Percentiles rank a stretch among this genome's conserved stretches.
phyloP scores from a whole-genome alignment of 371 early-diverging fungal genomes.

The Blakeslea trispora region DNA sequence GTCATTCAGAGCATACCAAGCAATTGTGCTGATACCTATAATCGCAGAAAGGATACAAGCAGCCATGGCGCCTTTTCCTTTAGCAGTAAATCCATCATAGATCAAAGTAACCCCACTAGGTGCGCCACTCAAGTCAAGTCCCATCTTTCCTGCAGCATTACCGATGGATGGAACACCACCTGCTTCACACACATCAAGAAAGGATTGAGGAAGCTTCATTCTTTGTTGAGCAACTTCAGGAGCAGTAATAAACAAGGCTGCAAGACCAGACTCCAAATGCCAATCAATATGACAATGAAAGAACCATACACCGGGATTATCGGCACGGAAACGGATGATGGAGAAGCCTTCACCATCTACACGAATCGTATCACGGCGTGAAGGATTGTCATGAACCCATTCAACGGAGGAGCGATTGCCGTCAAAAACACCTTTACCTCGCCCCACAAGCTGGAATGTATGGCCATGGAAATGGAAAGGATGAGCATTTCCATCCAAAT shows the following conservation, averaged over 20 bases:
- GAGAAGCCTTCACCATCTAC: slow-evolving; percentile 56
- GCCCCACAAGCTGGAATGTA: slow-evolving; percentile 65
- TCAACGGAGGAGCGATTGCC: slow-evolving; percentile 4
- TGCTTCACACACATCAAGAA: slow-evolving; percentile 50
- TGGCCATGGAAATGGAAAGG: slow-evolving; percentile 79
- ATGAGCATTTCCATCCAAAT: slow-evolving; percentile 44
- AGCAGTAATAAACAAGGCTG: slow-evolving; percentile 61
- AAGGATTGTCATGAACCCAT: too few relatives aligned
- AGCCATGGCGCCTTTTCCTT: slow-evolving; percentile 71
- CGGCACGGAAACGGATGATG: slow-evolving; percentile 65
- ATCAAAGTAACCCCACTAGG: slow-evolving; percentile 54
- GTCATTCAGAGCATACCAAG: slow-evolving; percentile 64
- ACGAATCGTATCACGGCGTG: slow-evolving; percentile 64
- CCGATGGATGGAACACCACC: slow-evolving; percentile 48
- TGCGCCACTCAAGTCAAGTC: slow-evolving; percentile 50
- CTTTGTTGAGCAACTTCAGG: slow-evolving; percentile 43
- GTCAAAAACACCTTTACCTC: slow-evolving; percentile 30
- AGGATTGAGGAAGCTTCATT: slow-evolving; percentile 29
- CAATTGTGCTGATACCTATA: slow-evolving; percentile 67
- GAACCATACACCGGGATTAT: slow-evolving; percentile 69
- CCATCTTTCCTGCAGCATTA: slow-evolving; percentile 61
- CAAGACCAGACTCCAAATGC: slow-evolving; percentile 45
- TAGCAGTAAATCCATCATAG: slow-evolving; percentile 57
- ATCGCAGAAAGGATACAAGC: slow-evolving; percentile 70
- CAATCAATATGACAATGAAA: slow-evolving; percentile 41